These are phyloP conservation scores for Trichopus zeylanicus DNA, from an alignment of 116 monocot species.

Conservation along the genomic window DNA sequence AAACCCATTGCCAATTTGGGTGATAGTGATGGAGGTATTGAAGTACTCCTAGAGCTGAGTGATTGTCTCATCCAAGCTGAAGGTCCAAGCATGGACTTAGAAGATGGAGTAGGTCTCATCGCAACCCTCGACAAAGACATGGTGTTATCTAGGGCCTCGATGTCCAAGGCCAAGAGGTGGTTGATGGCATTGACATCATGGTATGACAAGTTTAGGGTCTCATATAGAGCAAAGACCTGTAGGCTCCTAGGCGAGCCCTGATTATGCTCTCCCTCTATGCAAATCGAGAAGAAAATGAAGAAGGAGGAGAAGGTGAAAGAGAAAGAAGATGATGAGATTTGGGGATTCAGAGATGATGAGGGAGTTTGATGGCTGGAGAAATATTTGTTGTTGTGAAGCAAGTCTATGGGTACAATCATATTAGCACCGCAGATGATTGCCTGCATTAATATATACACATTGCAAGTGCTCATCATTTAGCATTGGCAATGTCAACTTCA, in stretches of 20 bases:
- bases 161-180: conserved; percentile 40
- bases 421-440: no score
- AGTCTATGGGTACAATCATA: no score
- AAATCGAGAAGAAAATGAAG: no score
- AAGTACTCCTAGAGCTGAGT: conserved; percentile 77
- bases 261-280: neutral
- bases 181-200: conserved; percentile 43
- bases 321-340: no score
- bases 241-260: conserved; percentile 4
- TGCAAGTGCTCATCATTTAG: no score
- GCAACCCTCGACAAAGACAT: conserved; percentile 61
- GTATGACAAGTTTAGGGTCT: conserved; percentile 40
- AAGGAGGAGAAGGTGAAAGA: no score
- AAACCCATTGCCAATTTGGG: no score
- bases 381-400: no score
- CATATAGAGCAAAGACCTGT: conserved; percentile 36
- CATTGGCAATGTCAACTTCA: no score
- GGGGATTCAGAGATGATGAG: no score
- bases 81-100: conserved; percentile 83
- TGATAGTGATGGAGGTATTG: conserved; percentile 64
- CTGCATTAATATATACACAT: no score
- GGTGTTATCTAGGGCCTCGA: conserved; percentile 42
- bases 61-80: conserved; percentile 45
- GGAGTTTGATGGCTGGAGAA: neutral
- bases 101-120: conserved; percentile 12